Evolutionary conservation across 2,329 filamentous ascomycete species (phyloP).

Genomic region (Calonectria naviculata): DNA sequence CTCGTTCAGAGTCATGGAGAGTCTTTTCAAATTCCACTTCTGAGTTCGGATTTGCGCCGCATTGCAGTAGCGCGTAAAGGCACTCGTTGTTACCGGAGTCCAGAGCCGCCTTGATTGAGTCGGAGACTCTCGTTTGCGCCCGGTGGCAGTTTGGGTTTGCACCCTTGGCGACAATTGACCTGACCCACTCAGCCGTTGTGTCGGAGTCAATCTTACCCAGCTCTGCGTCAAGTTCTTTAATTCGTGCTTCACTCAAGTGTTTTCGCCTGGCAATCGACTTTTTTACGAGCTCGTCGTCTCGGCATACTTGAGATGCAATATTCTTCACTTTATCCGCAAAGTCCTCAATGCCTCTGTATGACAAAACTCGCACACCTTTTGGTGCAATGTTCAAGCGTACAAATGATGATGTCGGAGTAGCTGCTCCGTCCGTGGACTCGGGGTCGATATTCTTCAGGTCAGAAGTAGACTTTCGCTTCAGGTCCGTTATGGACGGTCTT

Average conservation of each 20-base stretch:
- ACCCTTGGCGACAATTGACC: not conserved
- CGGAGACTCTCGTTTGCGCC: not conserved
- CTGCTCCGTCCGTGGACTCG: too few species aligned
- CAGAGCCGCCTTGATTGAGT: not conserved
- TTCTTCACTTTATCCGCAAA: not conserved
- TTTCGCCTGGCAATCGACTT: not conserved
- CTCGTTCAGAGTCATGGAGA: not conserved
- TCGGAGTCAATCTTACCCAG: not conserved
- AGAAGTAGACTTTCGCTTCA: not conserved
- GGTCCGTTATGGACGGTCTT: not conserved
- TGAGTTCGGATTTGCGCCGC: not conserved
- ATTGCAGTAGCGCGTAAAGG: not conserved
- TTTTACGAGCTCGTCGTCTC: not conserved
- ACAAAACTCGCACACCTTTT: not conserved
- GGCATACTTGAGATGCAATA: not conserved
- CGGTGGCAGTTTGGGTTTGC: not conserved
- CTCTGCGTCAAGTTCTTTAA: not conserved
- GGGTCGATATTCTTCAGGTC: not conserved
- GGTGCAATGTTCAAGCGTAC: not conserved
- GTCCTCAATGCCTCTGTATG: not conserved
- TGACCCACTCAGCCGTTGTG: not conserved
- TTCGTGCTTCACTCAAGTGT: not conserved
- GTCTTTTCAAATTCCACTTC: not conserved
- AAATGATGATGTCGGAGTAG: not conserved
- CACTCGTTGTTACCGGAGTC: not conserved